Base-by-base conservation (phyloP, 2,329 filamentous ascomycete genomes). In the Tolypocladium ophioglossoides region DNA sequence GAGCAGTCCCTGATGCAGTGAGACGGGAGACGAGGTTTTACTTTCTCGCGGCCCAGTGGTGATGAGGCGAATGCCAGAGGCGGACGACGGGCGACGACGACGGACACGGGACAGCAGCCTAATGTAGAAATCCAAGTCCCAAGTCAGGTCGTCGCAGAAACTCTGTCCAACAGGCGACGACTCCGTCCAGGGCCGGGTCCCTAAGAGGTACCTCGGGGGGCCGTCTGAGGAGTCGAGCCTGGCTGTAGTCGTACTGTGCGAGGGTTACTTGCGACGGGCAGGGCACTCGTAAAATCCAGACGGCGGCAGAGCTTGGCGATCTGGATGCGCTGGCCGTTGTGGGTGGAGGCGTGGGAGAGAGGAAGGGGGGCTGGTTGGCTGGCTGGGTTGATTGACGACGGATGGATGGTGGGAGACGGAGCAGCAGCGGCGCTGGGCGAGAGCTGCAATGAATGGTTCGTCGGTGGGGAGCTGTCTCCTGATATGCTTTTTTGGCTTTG, bases 191-290 rank as follows among this genome's bases (percentile, higher is more conserved):
- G 38, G 12, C 55, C 41, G 32, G 27, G 11, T 41, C 22, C 46
- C 41, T 41, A 50, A 53, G 50, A 53, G 49, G 55, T 51, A 52
- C 50, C 54, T 39, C 46, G 51, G 51, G 52, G 56, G 47, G 52
- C 53, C 56, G 51, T 50, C 52, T 54, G 49, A 54, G 49, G 48
- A 54, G 47, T 47, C 56, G 56, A 54, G 48, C 51, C 51, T 41
- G 27, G 54, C 53, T 50, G 20, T 34, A 9, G 40, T 12, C 41
- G 49, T 56, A 59, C 56, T 39, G 58, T 58, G 58, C 54, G 47
- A 52, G 52, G 16, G 14, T 49, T 34, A 34, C 50, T 44, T 46
- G 46, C 44, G 48, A 51, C 52, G n/a, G 34, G 52, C 54, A 40
- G 40, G 53, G 47, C 50, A 22, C 20, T 34, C 46, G 44, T 11